Percentiles rank a stretch among this genome's conserved stretches.
Conservation (phyloP, 163 green algal genomes). For the Chloromonas sp. region DNA sequence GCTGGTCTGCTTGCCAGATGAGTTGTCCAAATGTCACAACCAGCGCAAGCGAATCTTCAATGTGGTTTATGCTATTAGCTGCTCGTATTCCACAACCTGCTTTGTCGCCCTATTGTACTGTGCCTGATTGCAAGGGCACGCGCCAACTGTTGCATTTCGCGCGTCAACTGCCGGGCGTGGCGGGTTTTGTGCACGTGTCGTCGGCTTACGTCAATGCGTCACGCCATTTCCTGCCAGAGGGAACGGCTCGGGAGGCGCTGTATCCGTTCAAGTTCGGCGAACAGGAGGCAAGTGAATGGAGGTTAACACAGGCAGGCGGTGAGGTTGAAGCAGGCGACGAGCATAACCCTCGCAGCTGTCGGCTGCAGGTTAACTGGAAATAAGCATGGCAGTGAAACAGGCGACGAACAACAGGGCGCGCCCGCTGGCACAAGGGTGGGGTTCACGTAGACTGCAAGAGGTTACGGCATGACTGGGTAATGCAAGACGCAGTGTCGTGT, state of each 20-base stretch:
- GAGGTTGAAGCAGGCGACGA: too few species aligned
- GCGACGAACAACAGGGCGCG: neutral
- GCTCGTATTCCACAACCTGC: too few species aligned
- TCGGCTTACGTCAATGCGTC: slow-evolving; percentile 28
- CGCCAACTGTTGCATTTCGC: slow-evolving; percentile 7
- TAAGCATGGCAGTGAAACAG: neutral
- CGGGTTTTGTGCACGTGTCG: slow-evolving; percentile 27
- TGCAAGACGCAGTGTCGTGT: too few species aligned
- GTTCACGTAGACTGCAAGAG: too few species aligned
- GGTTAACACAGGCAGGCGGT: neutral
- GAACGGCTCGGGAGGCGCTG: slow-evolving; percentile 37
- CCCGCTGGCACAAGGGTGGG: neutral
- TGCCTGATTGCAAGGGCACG: neutral
- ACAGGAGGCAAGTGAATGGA: neutral
- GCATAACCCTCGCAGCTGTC: neutral
- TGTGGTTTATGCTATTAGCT: too few species aligned
- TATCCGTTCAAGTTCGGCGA: slow-evolving; percentile 44
- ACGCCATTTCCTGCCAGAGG: neutral
- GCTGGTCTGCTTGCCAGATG: too few species aligned
- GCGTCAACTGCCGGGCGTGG: slow-evolving; percentile 7
- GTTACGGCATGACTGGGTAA: too few species aligned
- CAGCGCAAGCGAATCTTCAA: too few species aligned
- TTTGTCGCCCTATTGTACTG: too few species aligned
- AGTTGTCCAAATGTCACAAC: too few species aligned
- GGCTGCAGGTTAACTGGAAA: neutral